A percentile compares a stretch with the other conserved stretches of the same genome.
These are phyloP conservation scores for Vinca minor DNA, from an alignment of 257 asterid species.

Conservation along the genomic window DNA sequence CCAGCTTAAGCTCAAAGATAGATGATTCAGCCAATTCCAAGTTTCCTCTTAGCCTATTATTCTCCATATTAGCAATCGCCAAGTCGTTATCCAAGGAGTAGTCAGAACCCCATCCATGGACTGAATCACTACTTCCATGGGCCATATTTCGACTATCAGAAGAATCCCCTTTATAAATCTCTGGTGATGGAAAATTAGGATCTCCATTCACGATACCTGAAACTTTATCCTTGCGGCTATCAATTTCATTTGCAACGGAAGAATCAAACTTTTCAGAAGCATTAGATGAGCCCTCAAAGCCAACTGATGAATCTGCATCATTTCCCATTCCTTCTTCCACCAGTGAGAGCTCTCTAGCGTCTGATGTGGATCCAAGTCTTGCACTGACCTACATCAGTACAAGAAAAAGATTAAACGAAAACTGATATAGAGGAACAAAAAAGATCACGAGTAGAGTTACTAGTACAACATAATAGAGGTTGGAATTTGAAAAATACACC, in stretches of 20 bases:
- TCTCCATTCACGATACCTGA: slow-evolving; percentile 34
- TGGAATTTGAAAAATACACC: no score
- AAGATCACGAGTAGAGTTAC: neutral
- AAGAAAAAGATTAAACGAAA: slow-evolving; percentile 11
- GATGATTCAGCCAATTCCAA: slow-evolving; percentile 76
- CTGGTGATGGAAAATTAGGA: slow-evolving; percentile 39
- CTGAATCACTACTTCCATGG: slow-evolving; percentile 42
- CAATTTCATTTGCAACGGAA: slow-evolving; percentile 38
- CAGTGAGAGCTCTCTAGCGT: slow-evolving; percentile 57
- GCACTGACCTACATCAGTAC: slow-evolving; percentile 40
- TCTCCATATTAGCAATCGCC: slow-evolving; percentile 61
- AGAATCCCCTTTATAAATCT: slow-evolving; percentile 37
- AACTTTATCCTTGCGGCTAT: slow-evolving; percentile 38
- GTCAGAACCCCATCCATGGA: slow-evolving; percentile 50
- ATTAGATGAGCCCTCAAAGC: slow-evolving; percentile 75
- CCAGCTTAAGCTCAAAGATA: slow-evolving; percentile 62
- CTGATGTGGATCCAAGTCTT: slow-evolving; percentile 49
- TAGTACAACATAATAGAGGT: no score
- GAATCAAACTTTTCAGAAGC: slow-evolving; percentile 69
- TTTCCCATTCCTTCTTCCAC: slow-evolving; percentile 56
- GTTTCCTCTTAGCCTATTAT: slow-evolving; percentile 58
- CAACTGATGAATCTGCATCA: slow-evolving; percentile 57
- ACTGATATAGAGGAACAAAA: slow-evolving; percentile 6
- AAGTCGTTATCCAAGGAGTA: slow-evolving; percentile 51
- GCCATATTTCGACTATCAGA: slow-evolving; percentile 38